Evolutionary conservation across 2,329 filamentous ascomycete species (phyloP), one percentile per base, ranked within the genome.

Genomic region (Cordyceps fumosorosea): DNA sequence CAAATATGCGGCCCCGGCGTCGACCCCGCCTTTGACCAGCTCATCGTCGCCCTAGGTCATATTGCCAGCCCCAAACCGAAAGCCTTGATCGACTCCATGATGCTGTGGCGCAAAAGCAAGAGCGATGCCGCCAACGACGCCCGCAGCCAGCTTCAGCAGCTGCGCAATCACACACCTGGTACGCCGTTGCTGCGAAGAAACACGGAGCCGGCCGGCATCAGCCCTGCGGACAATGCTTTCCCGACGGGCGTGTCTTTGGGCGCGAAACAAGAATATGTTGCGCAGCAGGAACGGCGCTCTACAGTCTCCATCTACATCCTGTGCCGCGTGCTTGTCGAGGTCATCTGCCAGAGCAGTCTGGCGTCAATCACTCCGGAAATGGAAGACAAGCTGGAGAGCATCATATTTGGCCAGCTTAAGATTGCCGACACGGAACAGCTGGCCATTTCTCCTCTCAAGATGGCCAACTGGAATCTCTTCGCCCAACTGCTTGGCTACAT

Each of bases 61-160:
- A 96, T 99, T 70, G 91, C 93, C 59, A 90, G 91, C 63, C 89
- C 93, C 67, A 96, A 96, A 71, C 96, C 96, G 5, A 98, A 96
- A 72, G 90, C 92, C 5, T 77, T 99, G 57, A 97, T 99, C 69
- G 95, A 99, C 74, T 93, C 91, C 22, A 92, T 99, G 74, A 99
- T 99, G 91, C 84, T 96, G 37, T 99, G 95, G 95, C 87, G 95
- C 62, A 98, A 97, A 75, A 90, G 86, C 66, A 98, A 98, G 78
- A 96, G 92, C 66, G 93, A 98, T 74, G 87, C 89, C 24, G 92
- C 93, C 32, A 88, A 85, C 67, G 84, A 88, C 65, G 88, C 89
- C 32, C 81, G 86, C 24, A 75, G 67, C 51, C 80, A 85, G 68
- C 75, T 86, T 24, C 83, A 86, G 66, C 83, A 86, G 60, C 73